Percentiles rank a stretch among this genome's conserved stretches.
phyloP scores from a whole-genome alignment of 2,329 filamentous ascomycete genomes.

The Fusarium subtropicale region DNA sequence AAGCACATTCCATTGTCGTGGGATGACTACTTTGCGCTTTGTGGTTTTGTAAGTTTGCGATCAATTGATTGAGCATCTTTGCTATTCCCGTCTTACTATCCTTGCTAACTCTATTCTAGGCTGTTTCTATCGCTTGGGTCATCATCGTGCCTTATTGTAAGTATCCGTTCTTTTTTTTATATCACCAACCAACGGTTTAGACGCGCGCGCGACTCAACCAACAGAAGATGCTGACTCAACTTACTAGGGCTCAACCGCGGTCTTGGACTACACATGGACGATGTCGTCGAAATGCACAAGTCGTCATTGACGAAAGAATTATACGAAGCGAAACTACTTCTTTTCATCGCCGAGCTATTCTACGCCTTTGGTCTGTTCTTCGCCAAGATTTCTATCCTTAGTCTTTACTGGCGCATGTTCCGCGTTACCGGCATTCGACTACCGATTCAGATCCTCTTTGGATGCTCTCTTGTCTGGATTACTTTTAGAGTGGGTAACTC shows the following conservation, averaged over 20 bases:
- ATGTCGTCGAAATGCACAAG: conserved; percentile 1
- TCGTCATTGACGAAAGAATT: background rate
- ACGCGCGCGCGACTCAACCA: background rate
- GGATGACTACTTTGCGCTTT: conserved; percentile 42
- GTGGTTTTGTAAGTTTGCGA: conserved; percentile 27
- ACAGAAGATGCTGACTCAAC: conserved; percentile 2
- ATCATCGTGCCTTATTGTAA: conserved; percentile 37
- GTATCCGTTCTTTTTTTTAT: background rate
- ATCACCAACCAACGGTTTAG: background rate
- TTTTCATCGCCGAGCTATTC: conserved; percentile 44
- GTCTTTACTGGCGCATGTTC: conserved; percentile 51
- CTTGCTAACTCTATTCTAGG: conserved; percentile 3
- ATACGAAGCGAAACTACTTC: conserved; percentile 11
- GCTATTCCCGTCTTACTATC: background rate
- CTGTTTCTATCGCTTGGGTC: conserved; percentile 31
- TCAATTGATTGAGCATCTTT: background rate
- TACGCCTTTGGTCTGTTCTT: conserved; percentile 48
- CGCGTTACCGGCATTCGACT: conserved; percentile 40
- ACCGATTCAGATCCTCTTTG: conserved; percentile 47
- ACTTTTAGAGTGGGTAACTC: conserved; percentile 39
- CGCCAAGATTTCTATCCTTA: conserved; percentile 47
- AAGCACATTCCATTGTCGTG: conserved; percentile 29
- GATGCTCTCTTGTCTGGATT: conserved; percentile 45
- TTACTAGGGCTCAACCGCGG: conserved; percentile 29
- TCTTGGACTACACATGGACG: conserved; percentile 30